Conservation (phyloP, 371 early-diverging fungal species). For the Syncephalis plumigaleata region DNA sequence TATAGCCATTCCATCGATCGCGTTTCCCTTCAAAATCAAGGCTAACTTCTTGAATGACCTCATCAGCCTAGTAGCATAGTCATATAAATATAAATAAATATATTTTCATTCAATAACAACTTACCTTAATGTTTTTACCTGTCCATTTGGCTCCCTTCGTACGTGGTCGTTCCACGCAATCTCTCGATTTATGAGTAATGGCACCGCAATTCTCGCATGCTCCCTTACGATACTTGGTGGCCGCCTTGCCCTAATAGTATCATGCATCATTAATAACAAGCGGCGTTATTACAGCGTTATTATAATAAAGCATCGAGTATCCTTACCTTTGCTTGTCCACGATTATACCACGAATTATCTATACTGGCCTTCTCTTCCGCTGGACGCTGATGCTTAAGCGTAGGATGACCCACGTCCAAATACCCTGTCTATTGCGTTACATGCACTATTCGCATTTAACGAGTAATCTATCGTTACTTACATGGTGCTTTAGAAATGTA, state of each 20-base stretch:
- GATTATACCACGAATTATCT: slow-evolving; percentile 60
- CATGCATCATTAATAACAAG: slow-evolving; percentile 1
- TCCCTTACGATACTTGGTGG: slow-evolving; percentile 84
- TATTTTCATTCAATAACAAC: not conserved
- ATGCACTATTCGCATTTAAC: not conserved
- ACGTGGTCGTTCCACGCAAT: slow-evolving; percentile 89
- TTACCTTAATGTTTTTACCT: slow-evolving; percentile 51
- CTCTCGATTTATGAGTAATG: slow-evolving; percentile 79
- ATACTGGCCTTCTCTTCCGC: slow-evolving; percentile 13
- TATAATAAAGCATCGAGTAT: not conserved
- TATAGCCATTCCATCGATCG: slow-evolving; percentile 96
- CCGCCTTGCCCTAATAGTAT: slow-evolving; percentile 39
- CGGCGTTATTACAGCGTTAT: not conserved
- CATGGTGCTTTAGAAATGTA: slow-evolving; percentile 93
- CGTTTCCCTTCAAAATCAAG: slow-evolving; percentile 88
- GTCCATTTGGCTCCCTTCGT: slow-evolving; percentile 80
- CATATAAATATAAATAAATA: not conserved
- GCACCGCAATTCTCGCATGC: slow-evolving; percentile 96
- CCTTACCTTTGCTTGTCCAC: slow-evolving; percentile 54
- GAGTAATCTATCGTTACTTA: slow-evolving; percentile 9
- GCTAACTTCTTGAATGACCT: slow-evolving; percentile 59
- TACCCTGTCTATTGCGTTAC: slow-evolving; percentile 36
- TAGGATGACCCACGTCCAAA: slow-evolving; percentile 67
- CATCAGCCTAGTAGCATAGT: slow-evolving; percentile 42
- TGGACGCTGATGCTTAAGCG: slow-evolving; percentile 80